Base-by-base conservation (phyloP, 257 asterid species). In the Solanum paucissectum region DNA sequence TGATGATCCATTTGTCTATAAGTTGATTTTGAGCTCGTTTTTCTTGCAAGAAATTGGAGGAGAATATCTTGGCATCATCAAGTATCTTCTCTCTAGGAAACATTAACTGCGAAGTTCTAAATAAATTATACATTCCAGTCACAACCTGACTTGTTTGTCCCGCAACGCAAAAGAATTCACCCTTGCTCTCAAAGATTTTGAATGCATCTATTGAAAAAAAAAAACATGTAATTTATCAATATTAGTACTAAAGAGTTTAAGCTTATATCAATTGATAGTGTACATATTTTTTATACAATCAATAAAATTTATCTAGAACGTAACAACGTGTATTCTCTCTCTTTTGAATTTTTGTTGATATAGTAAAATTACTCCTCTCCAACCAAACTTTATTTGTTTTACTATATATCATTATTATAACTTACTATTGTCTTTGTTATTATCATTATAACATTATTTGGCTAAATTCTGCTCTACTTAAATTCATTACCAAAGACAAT, bases 61-160 rank as follows among this genome's bases (percentile, higher is more conserved):
- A 87, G 86, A 92, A 95, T 0, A 69, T 84, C 0, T 89, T 90
- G 4, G 97, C 98, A 2, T 90, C 68, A 21, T 2, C 87, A 0
- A 97, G 93, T 37, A 94, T 88, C 7, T 88, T 36, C 68, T 97
- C 99, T n/a, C 89, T 91, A 0, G 98, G 96, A 62, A 93, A 97
- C 87, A 83, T 90, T 66, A 97, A 21, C 49, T 97, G 98, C 6
- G 98, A 94, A 68, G 99, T 98, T 46, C 98, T 90, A 72, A 94
- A 94, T 8, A 95, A 82, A 77, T 97, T 97, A 88, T 88, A 95
- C 95, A 95, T 95, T 87, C 93, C 98, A 5, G 99, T 94, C 2
- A 95, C 96, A 0, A 98, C 98, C 76, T 95, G 94, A 32, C 90
- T 93, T 13, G 97, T 83, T 87, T 97, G 98, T 83, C 99, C 98